Evolutionary conservation across 805 yeast genomes (phyloP), one percentile per base, ranked within the genome.

Genomic region (Starmerella vitae): DNA sequence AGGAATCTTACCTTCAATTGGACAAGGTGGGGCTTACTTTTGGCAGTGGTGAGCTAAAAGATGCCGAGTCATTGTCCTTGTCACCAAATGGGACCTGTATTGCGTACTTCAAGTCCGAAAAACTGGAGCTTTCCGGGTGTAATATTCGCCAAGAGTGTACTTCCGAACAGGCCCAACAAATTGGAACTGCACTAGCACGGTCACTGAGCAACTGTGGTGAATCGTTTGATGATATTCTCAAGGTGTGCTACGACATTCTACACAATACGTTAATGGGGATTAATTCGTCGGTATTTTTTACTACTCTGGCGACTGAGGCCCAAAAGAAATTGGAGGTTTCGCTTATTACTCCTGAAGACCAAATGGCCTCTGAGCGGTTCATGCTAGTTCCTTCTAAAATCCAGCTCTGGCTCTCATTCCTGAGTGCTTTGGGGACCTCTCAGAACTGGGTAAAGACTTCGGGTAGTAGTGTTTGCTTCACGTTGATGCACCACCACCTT

Each of bases 291-390:
- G 52, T 59, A 48, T 64, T 65, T 28, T 62, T 57, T 50, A 56
- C 57, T 7, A 59, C 70, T 1, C 58, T 78, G 3, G 54, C 78
- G 14, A 64, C 70, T 39, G 94, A 84, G 53, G 66, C 77, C 2
- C 93, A 83, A 53, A 60, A 75, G n/a, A 76, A 91, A 1, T 68
- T 84, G 44, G 78, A 74, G 51, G 76, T 83, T 50, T 72, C 75
- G 24, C 65, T 83, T 38, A 81, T 78, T 52, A 72, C 74, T 34
- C 69, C 76, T 6, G 72, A 74, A 38, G 94, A 82, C 39, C 52
- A 51, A 17, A 79, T 41, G 14, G 42, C 76, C 35, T 74, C 79
- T 2, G 94, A 83, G 51, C 76, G 77, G 51, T 63, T 82, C 44
- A 60, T 83, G 29, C 76, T 77, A 15, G 76, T 76, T 50, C 88